A percentile compares a stretch with the other conserved stretches of the same genome.
phyloP scores from a whole-genome alignment of 192 early-diverging fungal species.

The Gryganskiella cystojenkinii region DNA sequence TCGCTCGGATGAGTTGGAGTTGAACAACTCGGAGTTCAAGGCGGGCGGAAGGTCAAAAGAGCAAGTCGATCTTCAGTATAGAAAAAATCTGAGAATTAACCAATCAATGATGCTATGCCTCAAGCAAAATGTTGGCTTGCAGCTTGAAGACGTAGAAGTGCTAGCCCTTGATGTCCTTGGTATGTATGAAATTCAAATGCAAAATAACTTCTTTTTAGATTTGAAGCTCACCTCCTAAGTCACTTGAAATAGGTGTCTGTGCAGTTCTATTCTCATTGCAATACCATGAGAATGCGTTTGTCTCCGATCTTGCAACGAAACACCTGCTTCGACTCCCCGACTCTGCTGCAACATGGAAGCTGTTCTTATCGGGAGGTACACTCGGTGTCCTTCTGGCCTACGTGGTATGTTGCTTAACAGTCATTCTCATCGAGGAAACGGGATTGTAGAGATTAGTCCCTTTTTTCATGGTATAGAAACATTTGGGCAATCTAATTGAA shows the following conservation, averaged over 20 bases:
- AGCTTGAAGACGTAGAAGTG: slow-evolving; percentile 10
- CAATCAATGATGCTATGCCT: slow-evolving; percentile 28
- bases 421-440: not conserved
- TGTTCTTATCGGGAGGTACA: slow-evolving; percentile 15
- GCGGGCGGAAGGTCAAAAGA: slow-evolving; percentile 1
- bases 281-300: slow-evolving; percentile 23
- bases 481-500: slow-evolving; percentile 6
- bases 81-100: slow-evolving; percentile 27
- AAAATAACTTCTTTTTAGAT: not conserved
- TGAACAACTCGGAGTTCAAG: slow-evolving; percentile 39
- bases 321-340: slow-evolving; percentile 29
- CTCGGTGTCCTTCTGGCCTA: slow-evolving; percentile 16
- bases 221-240: not conserved
- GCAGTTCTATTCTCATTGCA: slow-evolving; percentile 18
- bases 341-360: slow-evolving; percentile 22
- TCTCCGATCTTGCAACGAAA: slow-evolving; percentile 26
- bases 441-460: slow-evolving; percentile 3
- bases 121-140: slow-evolving; percentile 15
- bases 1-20: slow-evolving; percentile 7
- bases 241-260: slow-evolving; percentile 20
- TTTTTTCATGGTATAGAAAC: slow-evolving; percentile 14
- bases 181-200: not conserved
- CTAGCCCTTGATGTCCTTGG: slow-evolving; percentile 22
- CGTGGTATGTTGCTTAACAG: slow-evolving; percentile 16
- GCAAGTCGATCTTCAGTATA: slow-evolving; percentile 27